phyloP scores from a whole-genome alignment of 164 flowering plant species.

The Akebia trifoliata region DNA sequence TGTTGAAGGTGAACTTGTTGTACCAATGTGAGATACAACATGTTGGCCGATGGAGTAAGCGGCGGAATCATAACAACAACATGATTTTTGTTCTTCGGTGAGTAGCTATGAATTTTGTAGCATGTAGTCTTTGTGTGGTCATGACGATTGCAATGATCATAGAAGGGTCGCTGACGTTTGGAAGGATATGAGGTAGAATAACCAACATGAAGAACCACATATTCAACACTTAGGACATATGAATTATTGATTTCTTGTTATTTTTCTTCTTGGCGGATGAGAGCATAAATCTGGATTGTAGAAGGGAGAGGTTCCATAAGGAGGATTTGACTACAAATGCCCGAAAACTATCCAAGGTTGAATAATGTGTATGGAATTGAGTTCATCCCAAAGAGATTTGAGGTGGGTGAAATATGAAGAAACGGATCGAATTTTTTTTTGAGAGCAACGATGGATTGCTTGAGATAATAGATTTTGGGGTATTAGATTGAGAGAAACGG shows the following conservation, averaged over 20 bases:
- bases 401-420: slow-evolving; percentile 13
- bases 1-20: too few relatives aligned
- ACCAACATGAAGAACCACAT: too few relatives aligned
- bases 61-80: too few relatives aligned
- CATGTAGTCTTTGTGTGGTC: too few relatives aligned
- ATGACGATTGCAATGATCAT: too few relatives aligned
- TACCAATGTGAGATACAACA: too few relatives aligned
- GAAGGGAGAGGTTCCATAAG: slow-evolving; percentile 14
- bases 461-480: slow-evolving; percentile 13
- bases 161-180: too few relatives aligned
- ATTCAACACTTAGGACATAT: not conserved
- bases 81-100: too few relatives aligned
- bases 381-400: slow-evolving; percentile 11
- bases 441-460: slow-evolving; percentile 3
- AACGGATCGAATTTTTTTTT: slow-evolving; percentile 8
- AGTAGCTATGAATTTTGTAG: too few relatives aligned
- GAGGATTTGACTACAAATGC: slow-evolving; percentile 10
- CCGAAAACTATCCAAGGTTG: slow-evolving; percentile 8
- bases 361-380: not conserved
- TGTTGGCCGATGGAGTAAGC: too few relatives aligned
- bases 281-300: not conserved
- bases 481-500: slow-evolving; percentile 9
- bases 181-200: too few relatives aligned
- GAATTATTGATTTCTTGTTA: slow-evolving; percentile 8
- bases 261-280: slow-evolving; percentile 9